Evolutionary conservation across 768 basidiomycete species (phyloP).

Genomic region (Dentipellis sp.): DNA sequence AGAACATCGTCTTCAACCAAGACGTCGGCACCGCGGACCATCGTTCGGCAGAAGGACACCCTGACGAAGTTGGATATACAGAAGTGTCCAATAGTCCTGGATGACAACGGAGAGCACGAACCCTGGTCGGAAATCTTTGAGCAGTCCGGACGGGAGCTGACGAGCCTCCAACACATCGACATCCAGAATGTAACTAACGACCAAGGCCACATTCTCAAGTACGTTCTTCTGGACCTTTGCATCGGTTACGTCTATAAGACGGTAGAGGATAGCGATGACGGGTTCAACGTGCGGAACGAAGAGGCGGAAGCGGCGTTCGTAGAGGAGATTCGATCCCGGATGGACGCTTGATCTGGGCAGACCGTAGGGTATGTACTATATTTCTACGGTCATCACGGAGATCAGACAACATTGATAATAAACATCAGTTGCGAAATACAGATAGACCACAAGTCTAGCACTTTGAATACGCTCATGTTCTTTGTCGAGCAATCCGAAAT

Average conservation of each 20-base stretch:
- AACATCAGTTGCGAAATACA: no score
- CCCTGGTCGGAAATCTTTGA: neutral
- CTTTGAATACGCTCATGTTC: no score
- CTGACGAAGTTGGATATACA: neutral
- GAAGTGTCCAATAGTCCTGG: neutral
- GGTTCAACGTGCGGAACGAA: neutral
- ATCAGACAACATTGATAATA: no score
- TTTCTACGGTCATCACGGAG: no score
- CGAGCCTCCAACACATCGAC: neutral
- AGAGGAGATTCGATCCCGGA: neutral
- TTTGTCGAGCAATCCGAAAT: no score
- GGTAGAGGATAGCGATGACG: neutral
- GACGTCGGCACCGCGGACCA: constrained; percentile 1
- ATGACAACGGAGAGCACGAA: neutral
- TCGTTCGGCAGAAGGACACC: neutral
- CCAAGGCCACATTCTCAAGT: neutral
- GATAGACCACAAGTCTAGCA: no score
- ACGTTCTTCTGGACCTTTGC: neutral
- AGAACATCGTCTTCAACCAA: no score
- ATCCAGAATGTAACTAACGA: neutral
- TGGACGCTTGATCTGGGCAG: no score
- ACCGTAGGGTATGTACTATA: no score
- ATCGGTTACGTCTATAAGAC: neutral
- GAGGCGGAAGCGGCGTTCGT: neutral
- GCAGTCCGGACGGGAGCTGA: neutral